A percentile compares a stretch with the other conserved stretches of the same genome.
Conservation (phyloP, 2,329 filamentous ascomycete species). For the Pyricularia sp. region DNA sequence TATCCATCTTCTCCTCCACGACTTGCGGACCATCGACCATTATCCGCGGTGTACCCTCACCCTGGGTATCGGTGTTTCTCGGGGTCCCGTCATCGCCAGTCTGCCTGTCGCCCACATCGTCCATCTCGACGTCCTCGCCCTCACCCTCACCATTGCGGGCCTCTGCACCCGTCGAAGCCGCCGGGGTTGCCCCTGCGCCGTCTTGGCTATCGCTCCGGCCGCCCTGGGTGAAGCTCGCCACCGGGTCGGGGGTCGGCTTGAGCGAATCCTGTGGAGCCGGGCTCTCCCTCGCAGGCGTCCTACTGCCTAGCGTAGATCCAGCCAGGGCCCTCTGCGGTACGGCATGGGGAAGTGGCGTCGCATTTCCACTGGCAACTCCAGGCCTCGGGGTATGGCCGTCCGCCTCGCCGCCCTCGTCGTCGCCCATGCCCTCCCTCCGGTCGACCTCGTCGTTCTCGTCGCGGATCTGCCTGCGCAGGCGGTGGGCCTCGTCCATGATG, state of each 20-base stretch:
- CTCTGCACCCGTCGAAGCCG: slow-evolving; percentile 12
- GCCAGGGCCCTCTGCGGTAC: slow-evolving; percentile 11
- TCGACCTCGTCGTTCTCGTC: slow-evolving; percentile 96
- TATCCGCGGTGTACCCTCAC: slow-evolving; percentile 37
- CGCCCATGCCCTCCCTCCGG: slow-evolving; percentile 71
- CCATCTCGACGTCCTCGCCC: slow-evolving; percentile 51
- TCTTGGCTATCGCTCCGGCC: slow-evolving; percentile 26
- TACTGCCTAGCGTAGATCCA: slow-evolving; percentile 16
- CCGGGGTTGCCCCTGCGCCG: slow-evolving; percentile 17
- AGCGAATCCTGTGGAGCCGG: slow-evolving; percentile 19
- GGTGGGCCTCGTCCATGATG: slow-evolving; percentile 86
- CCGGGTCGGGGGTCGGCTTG: slow-evolving; percentile 21
- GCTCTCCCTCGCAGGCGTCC: slow-evolving; percentile 22
- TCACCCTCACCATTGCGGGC: slow-evolving; percentile 26
- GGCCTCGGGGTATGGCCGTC: slow-evolving; percentile 43
- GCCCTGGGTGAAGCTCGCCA: slow-evolving; percentile 24
- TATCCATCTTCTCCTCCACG: slow-evolving; percentile 59
- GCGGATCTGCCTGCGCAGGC: slow-evolving; percentile 74
- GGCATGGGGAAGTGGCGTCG: slow-evolving; percentile 25
- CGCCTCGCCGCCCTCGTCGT: slow-evolving; percentile 18
- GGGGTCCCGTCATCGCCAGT: slow-evolving; percentile 16
- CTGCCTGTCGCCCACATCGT: slow-evolving; percentile 30
- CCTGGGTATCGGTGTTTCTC: slow-evolving; percentile 19
- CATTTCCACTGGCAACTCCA: slow-evolving; percentile 39
- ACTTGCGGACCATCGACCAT: slow-evolving; percentile 38